phyloP scores from a whole-genome alignment of 1,284 basidiomycete species.

The Malassezia furfur region DNA sequence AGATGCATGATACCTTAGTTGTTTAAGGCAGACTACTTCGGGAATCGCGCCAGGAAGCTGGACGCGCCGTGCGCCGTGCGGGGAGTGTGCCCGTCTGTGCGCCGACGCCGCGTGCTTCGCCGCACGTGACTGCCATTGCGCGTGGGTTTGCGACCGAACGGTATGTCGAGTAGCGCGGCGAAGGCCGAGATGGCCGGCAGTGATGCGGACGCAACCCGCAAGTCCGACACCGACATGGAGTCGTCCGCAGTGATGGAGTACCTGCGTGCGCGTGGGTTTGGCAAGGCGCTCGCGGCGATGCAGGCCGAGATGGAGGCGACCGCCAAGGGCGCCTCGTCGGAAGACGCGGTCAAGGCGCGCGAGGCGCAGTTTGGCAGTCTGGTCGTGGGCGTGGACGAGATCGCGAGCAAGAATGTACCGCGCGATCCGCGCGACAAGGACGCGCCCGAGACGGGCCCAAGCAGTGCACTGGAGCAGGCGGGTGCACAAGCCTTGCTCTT shows the following conservation, averaged over 20 bases:
- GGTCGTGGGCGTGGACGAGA: slow-evolving; percentile 56
- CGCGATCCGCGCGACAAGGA: slow-evolving; percentile 39
- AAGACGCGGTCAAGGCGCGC: slow-evolving; percentile 25
- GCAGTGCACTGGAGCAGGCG: slow-evolving; percentile 47
- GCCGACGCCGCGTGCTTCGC: not conserved
- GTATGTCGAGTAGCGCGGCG: not conserved
- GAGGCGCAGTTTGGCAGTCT: slow-evolving; percentile 51
- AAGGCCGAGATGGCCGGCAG: not conserved
- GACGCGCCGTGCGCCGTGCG: too few relatives aligned
- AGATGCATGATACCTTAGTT: not conserved
- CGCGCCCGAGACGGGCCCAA: slow-evolving; percentile 9
- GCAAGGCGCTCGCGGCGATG: slow-evolving; percentile 64
- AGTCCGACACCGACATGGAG: not conserved
- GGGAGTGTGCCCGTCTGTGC: not conserved
- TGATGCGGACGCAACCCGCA: not conserved
- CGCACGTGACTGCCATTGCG: not conserved
- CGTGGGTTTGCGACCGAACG: not conserved
- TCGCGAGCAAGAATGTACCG: slow-evolving; percentile 37
- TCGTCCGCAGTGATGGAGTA: slow-evolving; percentile 64
- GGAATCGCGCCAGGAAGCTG: too few relatives aligned
- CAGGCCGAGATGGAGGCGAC: slow-evolving; percentile 57
- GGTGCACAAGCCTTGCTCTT: slow-evolving; percentile 71
- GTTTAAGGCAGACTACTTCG: not conserved
- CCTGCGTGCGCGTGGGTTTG: slow-evolving; percentile 69
- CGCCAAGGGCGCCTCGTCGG: slow-evolving; percentile 21